A percentile compares a stretch with the other conserved stretches of the same genome.
phyloP scores from a whole-genome alignment of 2,329 filamentous ascomycete species.

The Penicillium sp. region DNA sequence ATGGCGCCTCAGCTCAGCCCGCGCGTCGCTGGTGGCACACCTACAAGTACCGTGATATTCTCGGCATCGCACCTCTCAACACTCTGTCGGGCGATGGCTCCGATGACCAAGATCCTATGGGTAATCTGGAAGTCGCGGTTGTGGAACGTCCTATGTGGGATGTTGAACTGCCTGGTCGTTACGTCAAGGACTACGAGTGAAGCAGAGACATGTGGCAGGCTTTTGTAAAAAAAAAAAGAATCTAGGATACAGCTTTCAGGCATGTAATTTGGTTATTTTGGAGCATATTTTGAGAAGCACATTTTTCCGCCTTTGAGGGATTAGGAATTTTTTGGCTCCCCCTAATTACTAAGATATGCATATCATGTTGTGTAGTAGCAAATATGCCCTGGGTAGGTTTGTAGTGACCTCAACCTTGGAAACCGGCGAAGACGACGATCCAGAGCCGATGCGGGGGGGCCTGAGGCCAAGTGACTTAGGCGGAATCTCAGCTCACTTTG shows the following conservation, averaged over 20 bases:
- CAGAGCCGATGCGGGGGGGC: slow-evolving; percentile 2
- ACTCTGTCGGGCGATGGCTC: slow-evolving; percentile 34
- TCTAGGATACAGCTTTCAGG: slow-evolving; percentile 10
- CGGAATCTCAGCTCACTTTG: slow-evolving; percentile 1
- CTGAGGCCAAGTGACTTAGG: background rate
- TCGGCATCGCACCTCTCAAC: slow-evolving; percentile 68
- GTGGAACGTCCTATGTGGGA: slow-evolving; percentile 87
- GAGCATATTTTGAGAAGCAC: slow-evolving; percentile 21
- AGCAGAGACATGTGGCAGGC: slow-evolving; percentile 4
- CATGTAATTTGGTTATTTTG: slow-evolving; percentile 16
- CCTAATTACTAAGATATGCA: background rate
- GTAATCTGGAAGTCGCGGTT: slow-evolving; percentile 71
- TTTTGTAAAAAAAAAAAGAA: slow-evolving; percentile 5
- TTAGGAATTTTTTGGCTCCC: slow-evolving; percentile 9
- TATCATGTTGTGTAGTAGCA: background rate
- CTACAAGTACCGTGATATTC: slow-evolving; percentile 90
- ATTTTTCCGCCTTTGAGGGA: slow-evolving; percentile 20
- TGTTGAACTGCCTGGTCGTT: slow-evolving; percentile 73
- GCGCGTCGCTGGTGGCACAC: slow-evolving; percentile 68
- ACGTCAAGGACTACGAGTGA: slow-evolving; percentile 59
- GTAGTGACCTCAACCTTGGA: too few species aligned
- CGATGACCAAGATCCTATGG: slow-evolving; percentile 30
- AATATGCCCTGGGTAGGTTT: background rate
- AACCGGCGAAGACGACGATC: background rate
- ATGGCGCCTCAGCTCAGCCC: slow-evolving; percentile 28